Conservation (phyloP, 2,329 filamentous ascomycete species). For the Xylaria polymorpha region DNA sequence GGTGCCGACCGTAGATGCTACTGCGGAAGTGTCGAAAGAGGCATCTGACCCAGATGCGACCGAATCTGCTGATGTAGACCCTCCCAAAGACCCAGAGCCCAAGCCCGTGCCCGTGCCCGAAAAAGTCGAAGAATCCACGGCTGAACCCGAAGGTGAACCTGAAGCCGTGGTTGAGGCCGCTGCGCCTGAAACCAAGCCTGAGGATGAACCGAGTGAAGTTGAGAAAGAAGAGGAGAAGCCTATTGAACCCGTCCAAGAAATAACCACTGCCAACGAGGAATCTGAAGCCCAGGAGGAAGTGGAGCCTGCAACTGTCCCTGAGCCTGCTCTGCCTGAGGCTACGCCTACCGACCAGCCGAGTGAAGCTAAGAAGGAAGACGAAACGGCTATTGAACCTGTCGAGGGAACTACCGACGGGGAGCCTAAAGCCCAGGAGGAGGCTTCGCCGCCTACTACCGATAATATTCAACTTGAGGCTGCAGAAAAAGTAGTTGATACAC, state of each 20-base stretch:
- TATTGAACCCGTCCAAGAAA: conserved; percentile 18
- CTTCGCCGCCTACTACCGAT: not conserved
- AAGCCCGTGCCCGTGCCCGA: conserved; percentile 19
- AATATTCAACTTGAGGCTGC: conserved; percentile 13
- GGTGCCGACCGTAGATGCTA: conserved; percentile 1
- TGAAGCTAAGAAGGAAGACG: conserved; percentile 8
- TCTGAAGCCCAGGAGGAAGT: conserved; percentile 15
- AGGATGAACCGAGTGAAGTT: conserved; percentile 11
- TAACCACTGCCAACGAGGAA: conserved; percentile 14
- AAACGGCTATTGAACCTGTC: conserved; percentile 4
- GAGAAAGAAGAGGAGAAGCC: conserved; percentile 4
- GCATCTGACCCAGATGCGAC: conserved; percentile 10
- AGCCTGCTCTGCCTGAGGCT: not conserved
- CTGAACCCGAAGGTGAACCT: not conserved
- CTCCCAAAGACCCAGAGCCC: conserved; percentile 23
- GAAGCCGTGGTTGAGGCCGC: not conserved
- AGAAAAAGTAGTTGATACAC: conserved; percentile 17
- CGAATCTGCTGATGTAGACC: conserved; percentile 18
- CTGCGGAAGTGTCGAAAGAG: conserved; percentile 21
- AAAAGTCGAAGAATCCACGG: not conserved
- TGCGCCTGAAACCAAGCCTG: conserved; percentile 4
- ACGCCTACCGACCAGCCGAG: conserved; percentile 9
- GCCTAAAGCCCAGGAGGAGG: conserved; percentile 16
- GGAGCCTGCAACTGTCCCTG: conserved; percentile 3
- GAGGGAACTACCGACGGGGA: conserved; percentile 22